Evolutionary conservation across 2,329 filamentous ascomycete genomes (phyloP), one percentile per base, ranked within the genome.

Genomic region (Acephala macrosclerotiorum): DNA sequence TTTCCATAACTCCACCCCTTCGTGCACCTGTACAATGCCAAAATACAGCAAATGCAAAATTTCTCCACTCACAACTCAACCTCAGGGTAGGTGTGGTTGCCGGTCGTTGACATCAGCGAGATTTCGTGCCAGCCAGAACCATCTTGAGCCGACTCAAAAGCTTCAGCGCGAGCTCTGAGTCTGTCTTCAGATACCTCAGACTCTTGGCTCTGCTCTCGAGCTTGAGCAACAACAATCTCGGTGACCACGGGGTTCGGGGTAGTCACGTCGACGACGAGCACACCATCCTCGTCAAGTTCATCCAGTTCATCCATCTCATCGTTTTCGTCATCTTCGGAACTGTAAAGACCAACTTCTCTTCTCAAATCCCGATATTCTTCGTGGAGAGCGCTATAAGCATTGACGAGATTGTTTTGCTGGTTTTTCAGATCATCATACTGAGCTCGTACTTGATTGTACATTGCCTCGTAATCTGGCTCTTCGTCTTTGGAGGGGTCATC

Each of bases 1-100:
- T 66, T 56, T 35, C 45, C 42, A 40, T 29, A 29, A 26, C 60
- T 29, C 53, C 53, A 58, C 58, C 51, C 40, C 16, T 33, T 29
- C n/a, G 22, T 9, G n/a, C 45, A 22, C 12, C 12, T 20, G n/a
- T 22, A 9, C 40, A 29, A 35, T 14, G 42, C 26, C 45, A 26
- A n/a, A 20, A 18, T 29, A 4, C 56, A 53, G 40, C 18, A 35
- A 56, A 51, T n/a, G 12, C 18, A n/a, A 49, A 40, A n/a, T 45
- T 33, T 25, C 58, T 36, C 36, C 26, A 49, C 33, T 63, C 56
- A 82, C 38, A 83, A 66, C 68, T 83, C 81, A 61, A 77, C 63
- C 65, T 83, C 81, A 57, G 77, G 73, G 61, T 78, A 73, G 0
- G 75, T 74, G 72, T 83, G 80, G 66, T 81, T 81, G 69, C 79